Base-by-base conservation (phyloP, 2,329 filamentous ascomycete species). In the Ceratocystis papillata region DNA sequence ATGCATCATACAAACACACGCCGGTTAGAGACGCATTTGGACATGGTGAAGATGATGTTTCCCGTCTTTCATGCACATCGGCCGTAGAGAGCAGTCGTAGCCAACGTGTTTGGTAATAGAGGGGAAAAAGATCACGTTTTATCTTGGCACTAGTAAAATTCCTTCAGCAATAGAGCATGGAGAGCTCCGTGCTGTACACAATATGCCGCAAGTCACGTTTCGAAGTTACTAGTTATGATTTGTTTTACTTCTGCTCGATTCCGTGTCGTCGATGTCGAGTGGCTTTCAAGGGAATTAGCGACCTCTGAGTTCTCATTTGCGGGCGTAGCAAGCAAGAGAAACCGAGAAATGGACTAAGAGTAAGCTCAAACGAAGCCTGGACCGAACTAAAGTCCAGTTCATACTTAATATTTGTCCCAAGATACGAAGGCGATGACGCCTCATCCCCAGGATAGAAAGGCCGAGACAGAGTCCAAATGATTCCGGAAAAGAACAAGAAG, bases 61-160 rank as follows among this genome's bases (percentile, higher is more conserved):
- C 78, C 77, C 73, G 73, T 77, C 78, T 69, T 82, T 81, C 80
- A 82, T 82, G 79, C 80, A 81, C 80, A 73, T 69, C 72, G 74
- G 75, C 77, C 74, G 75, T 75, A 68, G 74, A 70, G 69, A 69
- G 55, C 55, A 69, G 65, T 67, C 70, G 72, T 72, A 73, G 73
- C 77, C 74, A 73, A 76, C 77, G 79, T 81, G 80, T 81, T 82
- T 82, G 80, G 80, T 83, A 82, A 82, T 82, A 77, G 75, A 76
- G 75, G 75, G 78, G 78, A 74, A 70, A 63, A 67, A 65, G 33
- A 65, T 53, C 63, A 62, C 15, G 62, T 79, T 72, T 72, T 70
- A 74, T 82, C 77, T 83, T 77, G 80, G 80, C 80, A 82, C 80
- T 80, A 76, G 70, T 76, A 76, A 75, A 75, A 70, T 76, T 82